Conservation (phyloP, 2,329 filamentous ascomycete genomes). For the Hysterium pulicare region DNA sequence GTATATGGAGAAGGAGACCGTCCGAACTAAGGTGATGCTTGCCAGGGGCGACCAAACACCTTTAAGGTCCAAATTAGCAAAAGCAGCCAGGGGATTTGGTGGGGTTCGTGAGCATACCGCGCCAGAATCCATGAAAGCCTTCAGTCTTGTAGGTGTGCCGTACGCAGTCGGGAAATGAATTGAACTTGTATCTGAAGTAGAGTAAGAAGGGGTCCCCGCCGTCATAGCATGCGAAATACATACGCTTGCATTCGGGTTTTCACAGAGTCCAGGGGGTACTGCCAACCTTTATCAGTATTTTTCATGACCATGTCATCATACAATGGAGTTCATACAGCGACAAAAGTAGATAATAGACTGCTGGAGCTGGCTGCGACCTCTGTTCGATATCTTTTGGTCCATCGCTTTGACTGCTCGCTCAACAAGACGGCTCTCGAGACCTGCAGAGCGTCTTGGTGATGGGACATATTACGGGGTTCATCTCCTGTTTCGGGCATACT, state of each 20-base stretch:
- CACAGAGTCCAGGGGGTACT: conserved; percentile 82
- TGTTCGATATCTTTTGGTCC: conserved; percentile 74
- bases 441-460: conserved; percentile 37
- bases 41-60: conserved; percentile 77
- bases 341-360: conserved; percentile 73
- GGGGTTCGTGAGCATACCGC: conserved; percentile 43
- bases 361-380: conserved; percentile 75
- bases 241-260: conserved; percentile 84
- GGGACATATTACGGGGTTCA: conserved; percentile 13
- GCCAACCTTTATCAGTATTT: conserved; percentile 18
- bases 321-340: conserved; percentile 51
- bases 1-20: conserved; percentile 77
- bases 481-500: conserved; percentile 40
- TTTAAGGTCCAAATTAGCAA: conserved; percentile 17
- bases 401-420: conserved; percentile 47
- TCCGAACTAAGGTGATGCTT: conserved; percentile 73
- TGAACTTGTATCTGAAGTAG: conserved; percentile 66
- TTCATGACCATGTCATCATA: no score
- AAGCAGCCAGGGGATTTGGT: conserved; percentile 7
- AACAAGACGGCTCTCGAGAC: conserved; percentile 33
- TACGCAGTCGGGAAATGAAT: conserved; percentile 70
- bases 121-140: conserved; percentile 50
- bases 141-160: conserved; percentile 65
- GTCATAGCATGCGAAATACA: no score
- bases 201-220: no score